A percentile compares a stretch with the other conserved stretches of the same genome.
Evolutionary conservation across 192 early-diverging fungal genomes (phyloP).

Genomic region (Rhizoclosmatium sp.): DNA sequence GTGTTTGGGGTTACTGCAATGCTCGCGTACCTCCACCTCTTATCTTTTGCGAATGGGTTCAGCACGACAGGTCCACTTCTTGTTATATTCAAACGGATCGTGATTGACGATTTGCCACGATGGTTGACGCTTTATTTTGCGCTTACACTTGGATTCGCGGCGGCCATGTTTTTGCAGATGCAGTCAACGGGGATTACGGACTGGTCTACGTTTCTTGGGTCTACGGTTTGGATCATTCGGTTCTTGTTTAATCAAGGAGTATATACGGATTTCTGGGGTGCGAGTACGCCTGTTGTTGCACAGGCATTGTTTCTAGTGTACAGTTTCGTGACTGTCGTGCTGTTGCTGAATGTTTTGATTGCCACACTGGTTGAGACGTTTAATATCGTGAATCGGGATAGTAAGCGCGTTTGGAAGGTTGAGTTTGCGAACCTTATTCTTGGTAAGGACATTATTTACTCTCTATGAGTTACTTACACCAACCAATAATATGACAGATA

Average conservation of each 20-base stretch:
- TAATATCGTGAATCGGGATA: neutral
- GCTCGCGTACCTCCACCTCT: slow-evolving; percentile 18
- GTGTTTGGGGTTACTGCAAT: slow-evolving; percentile 32
- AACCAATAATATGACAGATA: neutral
- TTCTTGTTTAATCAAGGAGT: slow-evolving; percentile 17
- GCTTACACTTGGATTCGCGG: slow-evolving; percentile 20
- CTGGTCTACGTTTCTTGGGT: slow-evolving; percentile 23
- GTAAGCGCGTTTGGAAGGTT: slow-evolving; percentile 32
- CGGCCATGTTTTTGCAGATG: slow-evolving; percentile 35
- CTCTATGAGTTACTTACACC: neutral
- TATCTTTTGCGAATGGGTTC: slow-evolving; percentile 39
- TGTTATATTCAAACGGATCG: slow-evolving; percentile 22
- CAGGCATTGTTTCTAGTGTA: slow-evolving; percentile 24
- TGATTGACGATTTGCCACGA: slow-evolving; percentile 13
- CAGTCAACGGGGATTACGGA: neutral
- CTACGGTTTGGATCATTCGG: slow-evolving; percentile 21
- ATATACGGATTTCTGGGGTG: slow-evolving; percentile 24
- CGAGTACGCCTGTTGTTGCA: slow-evolving; percentile 11
- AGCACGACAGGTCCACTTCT: slow-evolving; percentile 18
- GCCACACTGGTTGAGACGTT: slow-evolving; percentile 34
- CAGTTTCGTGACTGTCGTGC: slow-evolving; percentile 4
- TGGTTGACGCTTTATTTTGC: slow-evolving; percentile 15
- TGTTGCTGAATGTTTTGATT: slow-evolving; percentile 37
- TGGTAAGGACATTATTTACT: neutral
- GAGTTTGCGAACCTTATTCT: slow-evolving; percentile 29